Percentiles rank a stretch among this genome's conserved stretches.
Evolutionary conservation across 2,329 filamentous ascomycete species (phyloP).

Genomic region (Metarhizium brunneum): DNA sequence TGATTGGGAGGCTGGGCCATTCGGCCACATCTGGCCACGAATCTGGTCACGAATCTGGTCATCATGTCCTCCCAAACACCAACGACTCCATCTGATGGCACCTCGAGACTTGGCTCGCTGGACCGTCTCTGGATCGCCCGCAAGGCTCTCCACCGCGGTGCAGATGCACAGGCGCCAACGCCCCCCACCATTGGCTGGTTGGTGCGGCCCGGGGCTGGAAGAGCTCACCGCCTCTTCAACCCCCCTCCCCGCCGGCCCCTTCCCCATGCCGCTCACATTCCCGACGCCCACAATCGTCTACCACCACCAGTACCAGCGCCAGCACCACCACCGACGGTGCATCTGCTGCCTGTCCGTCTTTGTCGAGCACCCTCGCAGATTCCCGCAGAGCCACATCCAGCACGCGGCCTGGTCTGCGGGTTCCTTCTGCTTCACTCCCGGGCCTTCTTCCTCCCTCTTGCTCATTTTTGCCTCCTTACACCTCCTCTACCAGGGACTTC

Average conservation of each 20-base stretch:
- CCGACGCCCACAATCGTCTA: conserved; percentile 1
- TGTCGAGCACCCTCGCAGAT: conserved; percentile 1
- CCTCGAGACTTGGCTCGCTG: background rate
- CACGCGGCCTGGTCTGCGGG: conserved; percentile 4
- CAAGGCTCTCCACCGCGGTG: conserved; percentile 14
- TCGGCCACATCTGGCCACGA: conserved; percentile 3
- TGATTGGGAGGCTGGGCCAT: background rate
- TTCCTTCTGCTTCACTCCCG: conserved; percentile 1
- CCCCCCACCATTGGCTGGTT: conserved; percentile 24
- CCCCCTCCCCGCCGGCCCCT: conserved; percentile 12
- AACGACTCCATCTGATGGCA: background rate
- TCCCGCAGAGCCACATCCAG: conserved; percentile 5
- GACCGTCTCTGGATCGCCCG: conserved; percentile 14
- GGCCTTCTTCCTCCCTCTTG: background rate
- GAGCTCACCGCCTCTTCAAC: conserved; percentile 29
- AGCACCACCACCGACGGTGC: background rate
- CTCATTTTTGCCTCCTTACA: conserved; percentile 11
- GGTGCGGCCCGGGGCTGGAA: conserved; percentile 22
- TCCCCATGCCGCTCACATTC: conserved; percentile 8
- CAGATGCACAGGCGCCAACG: conserved; percentile 21
- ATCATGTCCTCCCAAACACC: background rate
- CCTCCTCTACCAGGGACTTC: conserved; percentile 21
- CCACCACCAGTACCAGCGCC: no score
- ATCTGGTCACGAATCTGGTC: background rate
- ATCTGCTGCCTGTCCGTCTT: conserved; percentile 2